A percentile compares a stretch with the other conserved stretches of the same genome.
Conservation (phyloP, 2,329 filamentous ascomycete genomes). For the Biscogniauxia sp. region DNA sequence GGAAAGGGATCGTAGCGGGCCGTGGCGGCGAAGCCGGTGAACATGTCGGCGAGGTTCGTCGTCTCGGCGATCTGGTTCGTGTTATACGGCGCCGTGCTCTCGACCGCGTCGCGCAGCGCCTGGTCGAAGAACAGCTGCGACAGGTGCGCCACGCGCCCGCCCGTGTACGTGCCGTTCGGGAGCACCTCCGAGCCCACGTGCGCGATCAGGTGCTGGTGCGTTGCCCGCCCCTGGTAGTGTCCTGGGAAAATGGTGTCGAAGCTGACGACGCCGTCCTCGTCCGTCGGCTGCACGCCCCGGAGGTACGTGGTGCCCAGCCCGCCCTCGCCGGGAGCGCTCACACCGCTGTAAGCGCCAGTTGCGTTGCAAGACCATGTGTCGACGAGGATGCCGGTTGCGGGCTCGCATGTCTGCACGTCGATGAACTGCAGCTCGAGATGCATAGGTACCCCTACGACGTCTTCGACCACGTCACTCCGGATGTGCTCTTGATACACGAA, state of each 20-base stretch:
- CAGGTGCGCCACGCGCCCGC: slow-evolving; percentile 39
- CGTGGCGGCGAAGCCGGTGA: slow-evolving; percentile 32
- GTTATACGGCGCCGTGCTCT: slow-evolving; percentile 37
- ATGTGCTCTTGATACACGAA: slow-evolving; percentile 43
- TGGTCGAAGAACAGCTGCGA: slow-evolving; percentile 44
- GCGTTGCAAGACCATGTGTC: slow-evolving; percentile 48
- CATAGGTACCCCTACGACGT: slow-evolving; percentile 38
- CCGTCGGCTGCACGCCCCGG: slow-evolving; percentile 45
- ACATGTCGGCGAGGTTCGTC: slow-evolving; percentile 28
- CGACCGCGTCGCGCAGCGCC: slow-evolving; percentile 35
- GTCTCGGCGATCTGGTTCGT: slow-evolving; percentile 34
- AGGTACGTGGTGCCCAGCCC: slow-evolving; percentile 44
- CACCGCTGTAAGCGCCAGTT: slow-evolving; percentile 42
- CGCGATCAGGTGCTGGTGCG: slow-evolving; percentile 42
- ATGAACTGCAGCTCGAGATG: slow-evolving; percentile 45
- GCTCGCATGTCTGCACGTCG: slow-evolving; percentile 43
- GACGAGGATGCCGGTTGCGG: slow-evolving; percentile 36
- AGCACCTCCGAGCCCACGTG: slow-evolving; percentile 35
- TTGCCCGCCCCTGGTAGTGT: slow-evolving; percentile 39
- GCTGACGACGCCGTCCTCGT: slow-evolving; percentile 45
- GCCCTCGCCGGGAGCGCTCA: slow-evolving; percentile 28
- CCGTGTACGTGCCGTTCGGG: slow-evolving; percentile 37
- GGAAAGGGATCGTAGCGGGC: slow-evolving; percentile 46
- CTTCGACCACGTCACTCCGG: slow-evolving; percentile 40
- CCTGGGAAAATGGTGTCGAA: slow-evolving; percentile 49